A percentile compares a stretch with the other conserved stretches of the same genome.
These are phyloP conservation scores for Herpetomonas tarakana DNA, from an alignment of 208 protist genomes.

Conservation along the genomic window DNA sequence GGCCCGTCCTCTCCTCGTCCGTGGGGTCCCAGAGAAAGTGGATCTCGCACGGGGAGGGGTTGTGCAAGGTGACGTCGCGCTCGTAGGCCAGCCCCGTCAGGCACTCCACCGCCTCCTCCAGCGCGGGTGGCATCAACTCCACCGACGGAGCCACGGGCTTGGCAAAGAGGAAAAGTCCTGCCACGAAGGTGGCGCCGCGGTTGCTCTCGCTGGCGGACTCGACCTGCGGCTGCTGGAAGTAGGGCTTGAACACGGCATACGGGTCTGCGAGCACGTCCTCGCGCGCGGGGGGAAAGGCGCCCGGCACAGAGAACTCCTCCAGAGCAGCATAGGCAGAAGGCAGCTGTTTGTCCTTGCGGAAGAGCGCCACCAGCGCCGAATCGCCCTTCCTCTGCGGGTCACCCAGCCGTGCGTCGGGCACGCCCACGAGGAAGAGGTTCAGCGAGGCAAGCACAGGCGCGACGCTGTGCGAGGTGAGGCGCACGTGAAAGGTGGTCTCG, in stretches of 20 bases:
- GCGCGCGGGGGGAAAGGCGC: not conserved
- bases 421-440: slow-evolving; percentile 71
- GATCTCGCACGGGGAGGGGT: slow-evolving; percentile 59
- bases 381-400: not conserved
- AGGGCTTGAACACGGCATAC: slow-evolving; percentile 32
- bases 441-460: slow-evolving; percentile 41
- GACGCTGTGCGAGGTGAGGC: slow-evolving; percentile 27
- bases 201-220: not conserved
- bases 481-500: slow-evolving; percentile 26
- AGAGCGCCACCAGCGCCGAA: not conserved
- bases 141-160: slow-evolving; percentile 52
- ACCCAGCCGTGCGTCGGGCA: slow-evolving; percentile 35
- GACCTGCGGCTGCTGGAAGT: slow-evolving; percentile 10
- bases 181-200: slow-evolving; percentile 38
- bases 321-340: slow-evolving; percentile 11
- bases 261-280: slow-evolving; percentile 28
- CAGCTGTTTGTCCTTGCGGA: slow-evolving; percentile 2
- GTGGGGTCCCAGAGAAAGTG: slow-evolving; percentile 76
- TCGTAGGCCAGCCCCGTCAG: slow-evolving; percentile 59
- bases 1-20: slow-evolving; percentile 26
- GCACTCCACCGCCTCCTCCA: slow-evolving; percentile 81
- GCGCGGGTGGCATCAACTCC: slow-evolving; percentile 47
- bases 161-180: slow-evolving; percentile 78
- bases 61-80: slow-evolving; percentile 73
- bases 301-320: slow-evolving; percentile 6